phyloP scores from a whole-genome alignment of 1,139 yeast species.

The Candida sojae region DNA sequence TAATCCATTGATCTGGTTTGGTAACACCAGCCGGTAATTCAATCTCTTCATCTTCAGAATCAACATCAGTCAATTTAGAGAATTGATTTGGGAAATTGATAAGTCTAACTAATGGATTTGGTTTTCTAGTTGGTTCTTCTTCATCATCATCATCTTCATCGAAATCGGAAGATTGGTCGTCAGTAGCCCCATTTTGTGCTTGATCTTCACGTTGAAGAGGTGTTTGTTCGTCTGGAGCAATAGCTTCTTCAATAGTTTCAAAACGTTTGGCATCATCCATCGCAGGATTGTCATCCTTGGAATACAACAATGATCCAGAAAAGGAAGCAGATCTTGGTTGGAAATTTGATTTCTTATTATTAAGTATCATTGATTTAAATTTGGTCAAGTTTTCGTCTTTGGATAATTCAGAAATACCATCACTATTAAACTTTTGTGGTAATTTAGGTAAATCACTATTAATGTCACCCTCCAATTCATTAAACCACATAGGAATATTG shows the following conservation, averaged over 20 bases:
- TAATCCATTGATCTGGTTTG: constrained; percentile 75
- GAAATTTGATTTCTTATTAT: constrained; percentile 30
- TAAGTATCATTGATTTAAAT: constrained; percentile 44
- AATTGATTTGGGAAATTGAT: constrained; percentile 31
- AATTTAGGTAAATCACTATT: constrained; percentile 24
- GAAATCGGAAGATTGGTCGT: constrained; percentile 17
- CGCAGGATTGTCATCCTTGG: constrained; percentile 10
- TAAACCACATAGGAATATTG: constrained; percentile 91
- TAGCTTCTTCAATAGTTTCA: constrained; percentile 13
- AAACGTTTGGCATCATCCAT: constrained; percentile 9
- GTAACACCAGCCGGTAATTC: constrained; percentile 86
- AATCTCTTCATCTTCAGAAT: constrained; percentile 84
- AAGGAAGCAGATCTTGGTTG: constrained; percentile 44
- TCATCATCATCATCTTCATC: constrained; percentile 43
- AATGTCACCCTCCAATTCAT: constrained; percentile 77
- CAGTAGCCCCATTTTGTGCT: constrained; percentile 10
- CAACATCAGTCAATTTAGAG: constrained; percentile 57
- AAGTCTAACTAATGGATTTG: constrained; percentile 21
- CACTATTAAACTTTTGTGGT: constrained; percentile 14
- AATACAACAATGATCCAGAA: constrained; percentile 36
- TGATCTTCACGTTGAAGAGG: neutral
- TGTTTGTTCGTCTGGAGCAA: constrained; percentile 10
- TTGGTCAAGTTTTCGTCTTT: constrained; percentile 51
- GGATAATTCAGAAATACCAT: constrained; percentile 13
- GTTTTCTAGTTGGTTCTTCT: constrained; percentile 30